A percentile compares a stretch with the other conserved stretches of the same genome.
Evolutionary conservation across 176 grass and related monocot genomes (phyloP).

Genomic region (Oryza brachyantha): DNA sequence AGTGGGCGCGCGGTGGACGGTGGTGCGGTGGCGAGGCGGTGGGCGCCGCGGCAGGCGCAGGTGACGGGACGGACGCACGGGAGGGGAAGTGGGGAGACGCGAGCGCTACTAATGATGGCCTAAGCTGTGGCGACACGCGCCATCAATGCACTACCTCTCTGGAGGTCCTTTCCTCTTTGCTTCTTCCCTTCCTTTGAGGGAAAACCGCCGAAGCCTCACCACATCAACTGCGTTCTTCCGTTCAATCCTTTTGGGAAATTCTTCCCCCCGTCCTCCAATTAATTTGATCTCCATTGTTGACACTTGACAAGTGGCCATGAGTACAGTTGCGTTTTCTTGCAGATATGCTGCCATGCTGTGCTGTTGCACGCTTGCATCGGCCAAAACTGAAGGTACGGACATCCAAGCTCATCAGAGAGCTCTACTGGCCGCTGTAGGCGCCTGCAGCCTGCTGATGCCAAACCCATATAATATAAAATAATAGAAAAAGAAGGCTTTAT

Average conservation of each 20-base stretch:
- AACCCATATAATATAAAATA: no score
- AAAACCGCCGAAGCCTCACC: neutral
- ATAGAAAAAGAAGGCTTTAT: no score
- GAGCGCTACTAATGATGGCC: neutral
- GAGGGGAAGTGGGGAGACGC: neutral
- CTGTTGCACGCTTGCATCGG: neutral
- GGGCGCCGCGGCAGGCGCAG: conserved; percentile 19
- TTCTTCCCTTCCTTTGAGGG: neutral
- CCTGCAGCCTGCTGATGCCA: neutral
- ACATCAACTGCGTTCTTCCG: neutral
- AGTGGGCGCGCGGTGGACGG: conserved; percentile 7
- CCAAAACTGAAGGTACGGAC: neutral
- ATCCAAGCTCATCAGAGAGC: neutral
- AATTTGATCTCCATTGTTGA: neutral
- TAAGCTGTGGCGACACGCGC: neutral
- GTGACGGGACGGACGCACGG: conserved; percentile 10
- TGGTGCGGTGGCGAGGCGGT: conserved; percentile 19
- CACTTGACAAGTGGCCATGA: neutral
- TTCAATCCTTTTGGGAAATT: neutral
- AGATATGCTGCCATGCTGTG: neutral
- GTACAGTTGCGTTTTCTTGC: neutral
- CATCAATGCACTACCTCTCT: conserved; percentile 37
- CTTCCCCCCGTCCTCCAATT: neutral
- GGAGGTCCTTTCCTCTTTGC: neutral
- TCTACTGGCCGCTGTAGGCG: no score